phyloP scores from a whole-genome alignment of 495 filamentous ascomycete species.

The Patellaria atrata region DNA sequence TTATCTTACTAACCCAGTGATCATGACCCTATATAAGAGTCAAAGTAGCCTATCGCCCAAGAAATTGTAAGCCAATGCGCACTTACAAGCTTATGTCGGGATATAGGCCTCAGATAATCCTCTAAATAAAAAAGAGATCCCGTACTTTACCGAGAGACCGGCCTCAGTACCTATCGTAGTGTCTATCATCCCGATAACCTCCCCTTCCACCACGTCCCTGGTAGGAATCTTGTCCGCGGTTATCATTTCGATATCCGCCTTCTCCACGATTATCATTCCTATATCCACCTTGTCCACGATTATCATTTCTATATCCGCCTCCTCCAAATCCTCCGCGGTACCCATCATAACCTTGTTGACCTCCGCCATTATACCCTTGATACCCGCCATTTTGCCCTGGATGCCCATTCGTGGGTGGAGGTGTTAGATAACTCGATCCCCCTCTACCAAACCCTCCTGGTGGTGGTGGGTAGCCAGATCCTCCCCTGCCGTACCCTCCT shows the following conservation, averaged over 20 bases:
- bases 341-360: slow-evolving; percentile 1
- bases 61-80: too few relatives aligned
- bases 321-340: background rate
- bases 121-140: too few relatives aligned
- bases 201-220: background rate
- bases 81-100: too few relatives aligned
- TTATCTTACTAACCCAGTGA: too few relatives aligned
- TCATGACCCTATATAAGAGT: too few relatives aligned
- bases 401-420: too few relatives aligned
- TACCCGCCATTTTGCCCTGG: too few relatives aligned
- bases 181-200: background rate
- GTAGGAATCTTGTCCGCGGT: background rate
- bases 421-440: slow-evolving; percentile 3
- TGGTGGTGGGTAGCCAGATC: background rate
- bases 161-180: too few relatives aligned
- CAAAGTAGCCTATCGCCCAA: too few relatives aligned
- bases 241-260: background rate
- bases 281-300: background rate
- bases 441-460: slow-evolving; percentile 3
- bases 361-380: slow-evolving; percentile 1
- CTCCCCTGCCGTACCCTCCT: slow-evolving; percentile 2
- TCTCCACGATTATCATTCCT: background rate
- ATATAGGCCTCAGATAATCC: too few relatives aligned
- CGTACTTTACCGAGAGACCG: too few relatives aligned
- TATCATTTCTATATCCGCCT: background rate